Percentiles rank a stretch among this genome's conserved stretches.
Evolutionary conservation across 768 basidiomycete species (phyloP).

Genomic region (Mycena capillaripes): DNA sequence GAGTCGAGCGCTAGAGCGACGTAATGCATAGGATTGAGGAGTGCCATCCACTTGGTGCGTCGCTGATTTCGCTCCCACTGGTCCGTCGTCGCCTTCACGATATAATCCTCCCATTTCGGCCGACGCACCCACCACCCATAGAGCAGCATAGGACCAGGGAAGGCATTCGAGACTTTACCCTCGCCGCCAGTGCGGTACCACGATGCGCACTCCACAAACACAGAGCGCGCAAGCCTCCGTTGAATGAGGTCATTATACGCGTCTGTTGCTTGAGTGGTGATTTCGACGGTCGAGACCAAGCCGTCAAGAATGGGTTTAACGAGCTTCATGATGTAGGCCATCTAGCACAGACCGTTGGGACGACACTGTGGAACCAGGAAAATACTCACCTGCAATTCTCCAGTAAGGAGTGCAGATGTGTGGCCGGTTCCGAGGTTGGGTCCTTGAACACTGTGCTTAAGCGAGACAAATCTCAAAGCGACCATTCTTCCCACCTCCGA

Average conservation of each 20-base stretch:
- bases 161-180: conserved; percentile 55
- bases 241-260: conserved; percentile 27
- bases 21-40: neutral
- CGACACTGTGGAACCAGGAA: too few relatives aligned
- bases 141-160: conserved; percentile 51
- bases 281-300: neutral
- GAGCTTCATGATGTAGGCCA: conserved; percentile 1
- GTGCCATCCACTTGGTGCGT: neutral
- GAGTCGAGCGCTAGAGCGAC: neutral
- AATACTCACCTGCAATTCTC: neutral
- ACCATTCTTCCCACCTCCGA: conserved; percentile 53
- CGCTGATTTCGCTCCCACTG: neutral
- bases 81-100: neutral
- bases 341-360: neutral
- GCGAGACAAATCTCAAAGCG: conserved; percentile 55
- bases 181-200: conserved; percentile 55
- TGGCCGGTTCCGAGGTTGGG: neutral
- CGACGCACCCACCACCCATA: conserved; percentile 53
- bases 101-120: conserved; percentile 52
- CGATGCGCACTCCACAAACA: conserved; percentile 51
- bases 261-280: conserved; percentile 1
- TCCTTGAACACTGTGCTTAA: conserved; percentile 21
- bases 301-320: neutral
- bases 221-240: neutral
- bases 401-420: conserved; percentile 47